Percentiles rank a stretch among this genome's conserved stretches.
Evolutionary conservation across 139 green algal genomes (phyloP).

Genomic region (Pleodorina starrii): DNA sequence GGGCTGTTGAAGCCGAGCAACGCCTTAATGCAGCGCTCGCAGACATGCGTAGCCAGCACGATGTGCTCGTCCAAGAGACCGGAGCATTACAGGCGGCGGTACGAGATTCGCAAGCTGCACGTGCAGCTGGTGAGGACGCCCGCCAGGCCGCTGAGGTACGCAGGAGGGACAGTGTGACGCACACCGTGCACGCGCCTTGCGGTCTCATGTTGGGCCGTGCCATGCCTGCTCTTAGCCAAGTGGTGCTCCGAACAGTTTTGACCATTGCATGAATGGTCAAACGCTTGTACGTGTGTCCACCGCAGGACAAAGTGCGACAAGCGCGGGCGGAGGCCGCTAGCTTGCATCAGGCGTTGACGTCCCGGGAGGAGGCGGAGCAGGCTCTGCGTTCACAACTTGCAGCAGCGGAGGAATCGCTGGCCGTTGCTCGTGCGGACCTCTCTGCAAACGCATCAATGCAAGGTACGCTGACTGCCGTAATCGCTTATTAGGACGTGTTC

Average conservation of each 20-base stretch:
- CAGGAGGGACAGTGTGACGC: no score
- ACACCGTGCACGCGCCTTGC: no score
- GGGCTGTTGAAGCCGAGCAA: neutral
- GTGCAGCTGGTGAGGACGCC: neutral
- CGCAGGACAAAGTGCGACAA: neutral
- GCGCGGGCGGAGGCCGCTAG: neutral
- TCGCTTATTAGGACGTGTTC: no score
- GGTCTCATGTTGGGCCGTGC: no score
- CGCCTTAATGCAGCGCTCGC: neutral
- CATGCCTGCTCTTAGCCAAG: no score
- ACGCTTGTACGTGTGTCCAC: no score
- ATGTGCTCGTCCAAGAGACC: neutral
- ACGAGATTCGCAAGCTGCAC: neutral
- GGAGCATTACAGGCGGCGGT: neutral
- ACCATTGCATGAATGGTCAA: no score
- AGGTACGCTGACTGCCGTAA: neutral
- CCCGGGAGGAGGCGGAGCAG: neutral
- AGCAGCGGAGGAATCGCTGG: conserved; percentile 32
- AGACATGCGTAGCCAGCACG: neutral
- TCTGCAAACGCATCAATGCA: neutral
- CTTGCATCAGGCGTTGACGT: neutral
- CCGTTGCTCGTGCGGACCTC: neutral
- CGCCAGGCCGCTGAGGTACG: neutral
- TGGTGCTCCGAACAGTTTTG: no score
- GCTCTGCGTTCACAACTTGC: conserved; percentile 37